Evolutionary conservation across 306 rosid species (phyloP).

Genomic region (Amphicarpaea edgeworthii): DNA sequence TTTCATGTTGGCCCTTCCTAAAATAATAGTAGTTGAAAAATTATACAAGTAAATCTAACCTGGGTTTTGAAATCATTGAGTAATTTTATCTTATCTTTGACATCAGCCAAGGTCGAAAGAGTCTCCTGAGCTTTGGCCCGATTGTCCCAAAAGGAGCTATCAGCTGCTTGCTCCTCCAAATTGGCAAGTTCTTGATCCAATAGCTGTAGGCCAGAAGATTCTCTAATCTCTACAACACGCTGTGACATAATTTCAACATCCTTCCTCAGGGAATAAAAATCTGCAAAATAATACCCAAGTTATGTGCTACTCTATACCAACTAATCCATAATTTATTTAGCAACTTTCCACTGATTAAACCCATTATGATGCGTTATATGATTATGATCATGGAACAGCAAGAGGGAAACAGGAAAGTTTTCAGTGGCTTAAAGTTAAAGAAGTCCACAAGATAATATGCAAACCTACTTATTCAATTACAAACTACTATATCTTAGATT

Average conservation of each 20-base stretch:
- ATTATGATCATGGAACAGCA: conserved; percentile 12
- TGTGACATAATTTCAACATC: conserved; percentile 72
- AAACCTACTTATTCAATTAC: conserved; percentile 17
- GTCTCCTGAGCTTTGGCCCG: conserved; percentile 81
- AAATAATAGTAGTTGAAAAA: conserved; percentile 6
- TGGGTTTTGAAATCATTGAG: conserved; percentile 76
- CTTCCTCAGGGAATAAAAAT: conserved; percentile 80
- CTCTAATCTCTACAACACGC: conserved; percentile 82
- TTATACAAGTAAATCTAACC: conserved; percentile 54
- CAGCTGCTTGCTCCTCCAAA: conserved; percentile 81
- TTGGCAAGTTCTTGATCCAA: conserved; percentile 70
- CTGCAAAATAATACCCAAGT: conserved; percentile 55
- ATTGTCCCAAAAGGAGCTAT: conserved; percentile 82
- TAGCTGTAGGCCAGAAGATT: conserved; percentile 67
- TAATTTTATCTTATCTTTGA: conserved; percentile 82
- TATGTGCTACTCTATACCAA: conserved; percentile 19
- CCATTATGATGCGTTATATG: neutral
- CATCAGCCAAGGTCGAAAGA: conserved; percentile 75
- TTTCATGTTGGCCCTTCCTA: neutral
- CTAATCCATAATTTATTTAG: conserved; percentile 31
- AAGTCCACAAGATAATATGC: conserved; percentile 3
- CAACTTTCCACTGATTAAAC: conserved; percentile 13
- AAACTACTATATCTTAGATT: conserved; percentile 32
- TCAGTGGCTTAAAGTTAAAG: conserved; percentile 19
- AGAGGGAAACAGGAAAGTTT: too few species aligned